phyloP scores from a whole-genome alignment of 495 filamentous ascomycete genomes.

The Tuber melanosporum region DNA sequence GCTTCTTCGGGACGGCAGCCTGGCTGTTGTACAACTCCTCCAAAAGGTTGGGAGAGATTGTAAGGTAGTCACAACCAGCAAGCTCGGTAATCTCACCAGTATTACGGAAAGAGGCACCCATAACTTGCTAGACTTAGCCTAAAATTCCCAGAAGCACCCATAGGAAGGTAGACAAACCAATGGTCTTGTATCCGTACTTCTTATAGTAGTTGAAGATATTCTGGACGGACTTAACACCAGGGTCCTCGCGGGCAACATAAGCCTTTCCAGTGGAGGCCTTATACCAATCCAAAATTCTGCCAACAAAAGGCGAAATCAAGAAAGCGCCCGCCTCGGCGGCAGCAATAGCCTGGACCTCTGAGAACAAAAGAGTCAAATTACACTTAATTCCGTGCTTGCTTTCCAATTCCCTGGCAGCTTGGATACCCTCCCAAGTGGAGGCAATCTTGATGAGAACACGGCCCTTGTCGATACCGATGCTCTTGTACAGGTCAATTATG shows the following conservation, averaged over 20 bases:
- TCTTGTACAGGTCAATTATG: conserved; percentile 97
- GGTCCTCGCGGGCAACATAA: conserved; percentile 81
- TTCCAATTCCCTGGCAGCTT: conserved; percentile 92
- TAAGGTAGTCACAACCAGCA: conserved; percentile 96
- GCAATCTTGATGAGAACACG: conserved; percentile 89
- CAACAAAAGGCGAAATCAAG: conserved; percentile 99
- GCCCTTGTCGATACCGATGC: conserved; percentile 82
- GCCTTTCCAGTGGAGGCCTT: conserved; percentile 93
- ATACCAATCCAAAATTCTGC: conserved; percentile 99
- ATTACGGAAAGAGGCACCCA: conserved; percentile 98
- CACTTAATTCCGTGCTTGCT: conserved; percentile 87
- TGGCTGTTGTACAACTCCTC: conserved; percentile 84
- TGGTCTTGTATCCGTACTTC: conserved; percentile 94
- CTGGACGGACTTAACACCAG: conserved; percentile 93
- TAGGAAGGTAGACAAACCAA: conserved; percentile 16
- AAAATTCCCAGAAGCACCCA: conserved; percentile 2
- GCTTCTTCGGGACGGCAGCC: conserved; percentile 82
- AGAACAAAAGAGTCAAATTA: conserved; percentile 99
- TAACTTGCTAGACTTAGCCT: conserved; percentile 56
- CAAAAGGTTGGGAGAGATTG: conserved; percentile 90
- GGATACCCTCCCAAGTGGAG: conserved; percentile 92
- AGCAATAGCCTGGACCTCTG: conserved; percentile 86
- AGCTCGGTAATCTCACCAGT: conserved; percentile 94
- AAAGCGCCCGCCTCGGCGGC: conserved; percentile 94
- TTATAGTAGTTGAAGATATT: conserved; percentile 99